Percentiles rank a stretch among this genome's conserved stretches.
Conservation (phyloP, 192 early-diverging fungal species). For the Mortierella alpina region DNA sequence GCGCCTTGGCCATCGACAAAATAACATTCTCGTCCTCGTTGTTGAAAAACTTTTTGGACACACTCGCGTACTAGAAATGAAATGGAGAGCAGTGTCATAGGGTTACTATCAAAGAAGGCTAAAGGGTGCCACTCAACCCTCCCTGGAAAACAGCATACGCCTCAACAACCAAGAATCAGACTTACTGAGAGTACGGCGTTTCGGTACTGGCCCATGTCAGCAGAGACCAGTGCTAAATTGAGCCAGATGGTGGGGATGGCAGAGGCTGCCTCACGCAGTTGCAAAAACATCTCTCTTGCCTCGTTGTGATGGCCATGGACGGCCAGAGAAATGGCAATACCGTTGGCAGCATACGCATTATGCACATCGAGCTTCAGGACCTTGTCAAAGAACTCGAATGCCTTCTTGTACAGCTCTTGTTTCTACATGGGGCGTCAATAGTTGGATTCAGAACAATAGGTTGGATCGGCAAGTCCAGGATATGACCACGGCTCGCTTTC, state of each 20-base stretch:
- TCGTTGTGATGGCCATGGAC: constrained; percentile 55
- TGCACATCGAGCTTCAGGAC: constrained; percentile 70
- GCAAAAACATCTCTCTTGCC: constrained; percentile 52
- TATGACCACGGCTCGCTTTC: not conserved
- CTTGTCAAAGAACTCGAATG: constrained; percentile 86
- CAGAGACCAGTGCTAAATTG: constrained; percentile 82
- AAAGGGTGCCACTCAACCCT: not conserved
- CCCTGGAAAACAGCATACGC: not conserved
- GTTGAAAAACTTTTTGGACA: constrained; percentile 64
- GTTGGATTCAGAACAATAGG: not conserved
- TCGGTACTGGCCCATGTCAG: constrained; percentile 79
- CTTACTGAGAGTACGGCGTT: constrained; percentile 79
- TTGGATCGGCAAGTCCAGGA: not conserved
- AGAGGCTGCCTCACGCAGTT: constrained; percentile 57
- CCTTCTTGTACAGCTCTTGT: constrained; percentile 71
- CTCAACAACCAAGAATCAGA: not conserved
- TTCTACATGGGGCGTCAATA: constrained; percentile 9
- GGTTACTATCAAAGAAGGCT: not conserved
- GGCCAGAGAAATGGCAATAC: constrained; percentile 86
- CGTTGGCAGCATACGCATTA: constrained; percentile 86
- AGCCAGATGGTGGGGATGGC: constrained; percentile 66
- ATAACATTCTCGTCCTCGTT: constrained; percentile 62
- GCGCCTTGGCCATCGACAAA: constrained; percentile 66
- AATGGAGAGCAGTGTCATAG: not conserved
- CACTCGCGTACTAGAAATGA: constrained; percentile 69